Evolutionary conservation across 495 filamentous ascomycete genomes (phyloP).

Genomic region (Staphylotrichum longicolle): DNA sequence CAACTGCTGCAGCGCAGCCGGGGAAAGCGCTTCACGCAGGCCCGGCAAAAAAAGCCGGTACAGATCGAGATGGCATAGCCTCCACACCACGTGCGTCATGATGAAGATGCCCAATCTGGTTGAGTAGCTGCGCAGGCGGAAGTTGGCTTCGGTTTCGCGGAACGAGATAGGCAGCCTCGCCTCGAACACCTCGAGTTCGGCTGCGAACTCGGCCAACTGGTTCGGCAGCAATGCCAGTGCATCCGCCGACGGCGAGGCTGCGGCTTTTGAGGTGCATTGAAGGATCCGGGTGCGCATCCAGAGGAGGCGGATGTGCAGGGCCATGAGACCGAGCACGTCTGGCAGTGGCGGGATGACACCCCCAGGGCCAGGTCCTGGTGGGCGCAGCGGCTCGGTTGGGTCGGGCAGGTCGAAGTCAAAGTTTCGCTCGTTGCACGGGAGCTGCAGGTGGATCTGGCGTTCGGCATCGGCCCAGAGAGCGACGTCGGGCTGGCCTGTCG

Average conservation of each 20-base stretch:
- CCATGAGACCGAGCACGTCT: slow-evolving; percentile 49
- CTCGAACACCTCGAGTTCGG: slow-evolving; percentile 46
- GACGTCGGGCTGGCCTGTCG: slow-evolving; percentile 46
- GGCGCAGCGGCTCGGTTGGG: slow-evolving; percentile 43
- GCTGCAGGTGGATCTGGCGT: slow-evolving; percentile 43
- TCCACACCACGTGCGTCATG: slow-evolving; percentile 53
- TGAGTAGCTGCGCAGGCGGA: slow-evolving; percentile 50
- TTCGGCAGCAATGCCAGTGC: slow-evolving; percentile 41
- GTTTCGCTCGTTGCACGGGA: slow-evolving; percentile 53
- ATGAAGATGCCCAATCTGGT: slow-evolving; percentile 47
- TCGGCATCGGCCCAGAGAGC: slow-evolving; percentile 46
- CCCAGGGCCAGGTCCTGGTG: slow-evolving; percentile 31
- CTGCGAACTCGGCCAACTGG: slow-evolving; percentile 39
- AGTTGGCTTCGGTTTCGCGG: slow-evolving; percentile 48
- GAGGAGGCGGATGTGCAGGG: slow-evolving; percentile 48
- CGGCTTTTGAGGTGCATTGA: slow-evolving; percentile 41
- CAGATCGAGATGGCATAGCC: slow-evolving; percentile 51
- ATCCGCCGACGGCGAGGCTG: slow-evolving; percentile 35
- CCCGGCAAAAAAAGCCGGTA: slow-evolving; percentile 47
- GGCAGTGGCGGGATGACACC: slow-evolving; percentile 33
- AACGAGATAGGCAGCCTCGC: slow-evolving; percentile 46
- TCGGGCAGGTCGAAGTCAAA: slow-evolving; percentile 53
- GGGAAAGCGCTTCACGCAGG: slow-evolving; percentile 44
- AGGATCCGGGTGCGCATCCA: slow-evolving; percentile 47
- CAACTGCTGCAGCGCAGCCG: slow-evolving; percentile 36